Evolutionary conservation across 441 rosid genomes (phyloP).

Genomic region (Gossypium aridum): DNA sequence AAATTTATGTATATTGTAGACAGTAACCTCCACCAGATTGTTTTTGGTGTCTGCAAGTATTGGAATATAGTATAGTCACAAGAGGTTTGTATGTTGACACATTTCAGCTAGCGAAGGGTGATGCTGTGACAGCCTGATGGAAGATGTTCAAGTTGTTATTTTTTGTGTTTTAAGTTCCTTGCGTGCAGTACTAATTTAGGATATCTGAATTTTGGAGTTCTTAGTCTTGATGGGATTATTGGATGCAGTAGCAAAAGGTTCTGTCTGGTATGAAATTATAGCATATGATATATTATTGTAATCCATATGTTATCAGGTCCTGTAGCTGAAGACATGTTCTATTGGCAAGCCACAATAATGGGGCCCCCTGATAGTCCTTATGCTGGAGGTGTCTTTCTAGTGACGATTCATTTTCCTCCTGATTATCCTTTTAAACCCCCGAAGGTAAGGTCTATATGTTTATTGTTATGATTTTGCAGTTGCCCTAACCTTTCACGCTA

Average conservation of each 20-base stretch:
- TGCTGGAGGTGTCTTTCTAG: slow-evolving; percentile 28
- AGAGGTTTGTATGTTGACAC: not conserved
- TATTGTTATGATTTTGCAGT: not conserved
- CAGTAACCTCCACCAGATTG: not conserved
- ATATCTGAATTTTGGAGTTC: not conserved
- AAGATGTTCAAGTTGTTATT: not conserved
- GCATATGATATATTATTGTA: not conserved
- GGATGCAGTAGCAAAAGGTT: not conserved
- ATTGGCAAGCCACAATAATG: slow-evolving; percentile 19
- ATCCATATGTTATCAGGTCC: slow-evolving; percentile 15
- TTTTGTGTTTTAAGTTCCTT: not conserved
- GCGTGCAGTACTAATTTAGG: not conserved
- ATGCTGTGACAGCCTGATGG: not conserved
- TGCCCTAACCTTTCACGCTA: not conserved
- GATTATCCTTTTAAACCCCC: slow-evolving; percentile 29
- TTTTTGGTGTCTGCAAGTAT: not conserved
- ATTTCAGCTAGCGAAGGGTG: not conserved
- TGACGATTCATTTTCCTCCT: slow-evolving; percentile 11
- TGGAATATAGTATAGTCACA: not conserved
- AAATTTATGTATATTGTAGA: not conserved
- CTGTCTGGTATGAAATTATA: not conserved
- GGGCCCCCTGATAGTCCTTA: slow-evolving; percentile 30
- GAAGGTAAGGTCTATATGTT: slow-evolving; percentile 10
- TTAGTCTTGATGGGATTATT: not conserved
- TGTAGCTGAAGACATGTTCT: slow-evolving; percentile 27